Conservation (phyloP, 2,329 filamentous ascomycete genomes). For the Penicillium sp. region DNA sequence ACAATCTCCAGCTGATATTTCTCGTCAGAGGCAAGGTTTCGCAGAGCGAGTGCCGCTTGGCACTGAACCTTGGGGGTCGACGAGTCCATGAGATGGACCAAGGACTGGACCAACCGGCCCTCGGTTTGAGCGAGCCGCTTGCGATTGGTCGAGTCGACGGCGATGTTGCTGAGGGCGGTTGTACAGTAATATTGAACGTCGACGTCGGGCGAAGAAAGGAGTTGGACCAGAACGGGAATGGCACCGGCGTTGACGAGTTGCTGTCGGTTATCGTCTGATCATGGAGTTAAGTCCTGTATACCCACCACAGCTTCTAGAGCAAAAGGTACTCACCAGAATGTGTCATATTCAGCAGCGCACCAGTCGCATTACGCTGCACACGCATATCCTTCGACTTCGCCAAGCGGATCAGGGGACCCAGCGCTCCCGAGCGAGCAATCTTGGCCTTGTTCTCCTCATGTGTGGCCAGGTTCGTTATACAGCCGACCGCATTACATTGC, state of each 20-base stretch:
- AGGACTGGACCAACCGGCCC: constrained; percentile 81
- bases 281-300: constrained; percentile 21
- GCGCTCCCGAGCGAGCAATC: constrained; percentile 88
- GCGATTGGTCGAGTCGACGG: constrained; percentile 85
- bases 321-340: constrained; percentile 70
- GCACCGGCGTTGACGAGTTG: constrained; percentile 95
- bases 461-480: constrained; percentile 95
- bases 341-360: constrained; percentile 96
- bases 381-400: constrained; percentile 99
- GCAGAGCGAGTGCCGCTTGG: constrained; percentile 86
- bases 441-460: constrained; percentile 99
- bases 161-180: constrained; percentile 96
- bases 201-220: constrained; percentile 86
- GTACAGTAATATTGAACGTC: constrained; percentile 99
- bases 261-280: constrained; percentile 86
- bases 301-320: not conserved
- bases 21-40: constrained; percentile 94
- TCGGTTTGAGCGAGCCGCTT: constrained; percentile 88
- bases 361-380: constrained; percentile 94
- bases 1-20: constrained; percentile 99
- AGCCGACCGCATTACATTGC: constrained; percentile 97
- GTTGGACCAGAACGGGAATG: constrained; percentile 94
- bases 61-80: constrained; percentile 97
- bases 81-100: constrained; percentile 96
- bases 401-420: constrained; percentile 82